Percentiles rank a stretch among this genome's conserved stretches.
phyloP scores from a whole-genome alignment of 345 rosid species.

The Psidium friedrichsthalianum region DNA sequence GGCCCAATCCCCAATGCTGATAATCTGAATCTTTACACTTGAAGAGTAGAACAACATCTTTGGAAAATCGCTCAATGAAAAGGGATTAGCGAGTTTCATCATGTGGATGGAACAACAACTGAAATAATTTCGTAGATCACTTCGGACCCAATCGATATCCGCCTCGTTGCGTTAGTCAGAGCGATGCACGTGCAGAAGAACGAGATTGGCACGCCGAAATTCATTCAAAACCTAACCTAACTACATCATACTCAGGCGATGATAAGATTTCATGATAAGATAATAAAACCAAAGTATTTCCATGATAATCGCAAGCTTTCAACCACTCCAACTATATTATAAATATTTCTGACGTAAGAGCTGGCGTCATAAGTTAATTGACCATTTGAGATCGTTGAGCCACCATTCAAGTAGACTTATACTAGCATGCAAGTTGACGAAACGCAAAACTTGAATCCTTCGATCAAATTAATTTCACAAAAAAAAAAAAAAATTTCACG shows the following conservation, averaged over 20 bases:
- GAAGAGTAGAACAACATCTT: background rate
- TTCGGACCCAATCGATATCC: background rate
- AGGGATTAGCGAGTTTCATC: background rate
- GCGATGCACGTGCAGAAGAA: background rate
- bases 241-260: background rate
- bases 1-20: background rate
- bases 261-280: background rate
- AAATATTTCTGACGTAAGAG: background rate
- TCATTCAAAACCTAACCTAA: background rate
- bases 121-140: background rate
- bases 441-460: background rate
- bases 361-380: background rate
- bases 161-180: fast-evolving
- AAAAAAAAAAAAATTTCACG: background rate
- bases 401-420: background rate
- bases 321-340: background rate
- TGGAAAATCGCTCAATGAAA: background rate
- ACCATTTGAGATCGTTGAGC: background rate
- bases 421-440: background rate
- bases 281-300: background rate
- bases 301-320: background rate
- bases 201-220: background rate
- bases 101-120: background rate
- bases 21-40: background rate
- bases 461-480: too few species aligned